Evolutionary conservation across 2,329 filamentous ascomycete genomes (phyloP).

Genomic region (Fusarium abutilonis): DNA sequence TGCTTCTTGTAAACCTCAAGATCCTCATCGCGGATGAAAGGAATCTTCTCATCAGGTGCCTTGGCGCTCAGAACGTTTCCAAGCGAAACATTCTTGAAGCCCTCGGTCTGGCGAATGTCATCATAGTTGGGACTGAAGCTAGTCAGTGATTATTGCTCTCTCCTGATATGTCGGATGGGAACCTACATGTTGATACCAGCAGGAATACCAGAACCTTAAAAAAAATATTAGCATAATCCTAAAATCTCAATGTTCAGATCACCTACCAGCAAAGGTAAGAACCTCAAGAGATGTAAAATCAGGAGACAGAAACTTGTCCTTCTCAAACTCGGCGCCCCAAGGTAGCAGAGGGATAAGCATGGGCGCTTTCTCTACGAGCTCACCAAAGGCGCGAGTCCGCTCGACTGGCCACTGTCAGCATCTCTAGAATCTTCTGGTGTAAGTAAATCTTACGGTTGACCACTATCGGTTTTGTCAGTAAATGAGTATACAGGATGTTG

Average conservation of each 20-base stretch:
- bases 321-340: constrained; percentile 90
- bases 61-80: constrained; percentile 94
- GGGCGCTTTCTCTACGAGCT: constrained; percentile 83
- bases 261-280: constrained; percentile 71
- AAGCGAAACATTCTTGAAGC: constrained; percentile 93
- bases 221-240: constrained; percentile 47
- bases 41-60: constrained; percentile 89
- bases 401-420: constrained; percentile 62
- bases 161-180: not conserved
- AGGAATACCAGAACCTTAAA: constrained; percentile 68
- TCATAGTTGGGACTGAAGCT: constrained; percentile 69
- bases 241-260: not conserved
- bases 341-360: constrained; percentile 88
- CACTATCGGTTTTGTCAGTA: constrained; percentile 51
- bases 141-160: constrained; percentile 20
- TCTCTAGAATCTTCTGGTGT: not conserved
- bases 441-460: constrained; percentile 70
- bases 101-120: constrained; percentile 81
- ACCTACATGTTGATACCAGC: constrained; percentile 71
- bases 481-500: not conserved
- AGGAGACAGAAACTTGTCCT: constrained; percentile 93
- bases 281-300: constrained; percentile 97
- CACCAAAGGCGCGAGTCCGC: constrained; percentile 85
- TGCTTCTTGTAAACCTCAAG: constrained; percentile 82
- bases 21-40: constrained; percentile 85